Evolutionary conservation across 1,284 basidiomycete genomes (phyloP), one percentile per base, ranked within the genome.

Genomic region (Tilletia indica): DNA sequence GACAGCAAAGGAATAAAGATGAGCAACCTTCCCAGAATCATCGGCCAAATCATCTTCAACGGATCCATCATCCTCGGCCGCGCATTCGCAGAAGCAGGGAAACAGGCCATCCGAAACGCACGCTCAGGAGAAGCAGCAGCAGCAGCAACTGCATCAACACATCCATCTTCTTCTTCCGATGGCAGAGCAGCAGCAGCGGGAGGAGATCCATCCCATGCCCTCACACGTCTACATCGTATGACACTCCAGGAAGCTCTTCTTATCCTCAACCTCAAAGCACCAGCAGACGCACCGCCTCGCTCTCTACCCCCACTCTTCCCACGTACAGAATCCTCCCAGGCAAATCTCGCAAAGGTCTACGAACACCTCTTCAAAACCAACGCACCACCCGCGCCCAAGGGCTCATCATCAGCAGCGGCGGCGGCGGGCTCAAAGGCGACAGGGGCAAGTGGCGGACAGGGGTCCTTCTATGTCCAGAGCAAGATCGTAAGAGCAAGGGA

Each of bases 401-500:
- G 81, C 47, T 6, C 58, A 11, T 6, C 58, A 11, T 6, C 58
- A 4, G 21, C 25, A 5, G 31, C 58, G 34, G 88, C 88, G n/a
- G 84, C 81, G 72, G 87, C 82, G 9, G 81, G 82, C 12, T 82
- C 82, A 6, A 83, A 82, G 68, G 82, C 80, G 42, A 9, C 58
- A 19, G 9, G 6, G 25, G 21, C 25, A 6, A 34, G 19, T 14
- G 82, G 82, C 56, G 82, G 82, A 67, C 71, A 73, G 14, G 82
- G 82, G 25, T 81, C 79, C 6, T 83, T 83, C 73, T 99, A 99
- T 86, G 88, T 99, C 36, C 95, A 97, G 85, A 95, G 93, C 71
- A 99, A 99, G 87, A 92, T 99, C 25, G 90, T 94, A 64, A 90
- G 96, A 67, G 96, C 97, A 25, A 89, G 91, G 72, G 94, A 98